A percentile compares a stretch with the other conserved stretches of the same genome.
phyloP scores from a whole-genome alignment of 495 filamentous ascomycete species.

The Lasiosphaeria miniovina region DNA sequence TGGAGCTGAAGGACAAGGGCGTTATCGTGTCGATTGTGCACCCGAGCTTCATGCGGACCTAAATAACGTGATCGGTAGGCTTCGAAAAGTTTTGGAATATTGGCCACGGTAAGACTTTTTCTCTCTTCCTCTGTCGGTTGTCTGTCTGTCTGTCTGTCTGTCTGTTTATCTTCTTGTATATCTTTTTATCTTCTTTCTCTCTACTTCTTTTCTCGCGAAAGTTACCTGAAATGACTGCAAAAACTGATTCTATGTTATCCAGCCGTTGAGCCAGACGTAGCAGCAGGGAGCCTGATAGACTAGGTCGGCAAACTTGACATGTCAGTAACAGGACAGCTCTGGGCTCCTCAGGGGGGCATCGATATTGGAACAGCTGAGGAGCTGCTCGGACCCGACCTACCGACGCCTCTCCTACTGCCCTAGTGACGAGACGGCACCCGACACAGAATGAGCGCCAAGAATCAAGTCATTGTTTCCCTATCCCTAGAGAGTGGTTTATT shows the following conservation, averaged over 20 bases:
- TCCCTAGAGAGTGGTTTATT: too few species aligned
- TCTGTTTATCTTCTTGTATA: not conserved
- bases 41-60: slow-evolving; percentile 73
- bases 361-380: slow-evolving; percentile 68
- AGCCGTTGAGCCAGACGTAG: slow-evolving; percentile 67
- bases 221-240: slow-evolving; percentile 5
- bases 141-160: too few species aligned
- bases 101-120: slow-evolving; percentile 53
- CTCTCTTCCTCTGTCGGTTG: too few species aligned
- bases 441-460: too few species aligned
- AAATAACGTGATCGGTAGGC: slow-evolving; percentile 67
- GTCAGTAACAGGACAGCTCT: slow-evolving; percentile 63
- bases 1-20: slow-evolving; percentile 62
- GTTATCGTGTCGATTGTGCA: slow-evolving; percentile 67
- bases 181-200: not conserved
- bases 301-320: slow-evolving; percentile 65
- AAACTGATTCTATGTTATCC: slow-evolving; percentile 1
- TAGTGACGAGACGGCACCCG: slow-evolving; percentile 47
- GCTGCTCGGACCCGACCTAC: slow-evolving; percentile 58
- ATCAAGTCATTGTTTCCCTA: too few species aligned
- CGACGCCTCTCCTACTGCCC: slow-evolving; percentile 64
- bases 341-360: slow-evolving; percentile 66
- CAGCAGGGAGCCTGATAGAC: slow-evolving; percentile 58
- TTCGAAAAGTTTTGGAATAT: slow-evolving; percentile 70
- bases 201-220: not conserved